Evolutionary conservation across 2,329 filamentous ascomycete species (phyloP).

Genomic region (Colletotrichum australisinense): DNA sequence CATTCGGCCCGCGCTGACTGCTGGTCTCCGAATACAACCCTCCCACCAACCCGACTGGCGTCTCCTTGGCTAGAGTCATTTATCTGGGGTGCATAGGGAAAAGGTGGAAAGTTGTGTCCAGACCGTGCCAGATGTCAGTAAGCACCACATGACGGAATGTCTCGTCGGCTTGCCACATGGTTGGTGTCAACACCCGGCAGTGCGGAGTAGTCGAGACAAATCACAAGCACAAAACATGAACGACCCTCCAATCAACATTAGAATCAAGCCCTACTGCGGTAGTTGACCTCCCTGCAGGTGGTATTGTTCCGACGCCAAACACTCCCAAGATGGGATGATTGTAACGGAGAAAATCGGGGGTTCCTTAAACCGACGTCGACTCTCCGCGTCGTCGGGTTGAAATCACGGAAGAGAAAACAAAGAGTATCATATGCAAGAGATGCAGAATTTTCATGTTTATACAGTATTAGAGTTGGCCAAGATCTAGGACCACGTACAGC

Average conservation of each 20-base stretch:
- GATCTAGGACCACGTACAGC: not conserved
- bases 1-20: conserved; percentile 5
- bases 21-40: conserved; percentile 3
- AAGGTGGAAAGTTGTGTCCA: not conserved
- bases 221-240: not conserved
- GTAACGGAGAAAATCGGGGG: not conserved
- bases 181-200: not conserved
- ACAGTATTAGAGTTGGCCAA: not conserved
- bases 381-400: not conserved
- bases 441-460: too few species aligned
- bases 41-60: not conserved
- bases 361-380: not conserved
- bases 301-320: not conserved
- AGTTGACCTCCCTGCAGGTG: not conserved
- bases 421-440: too few species aligned
- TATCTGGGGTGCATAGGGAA: not conserved
- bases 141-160: not conserved
- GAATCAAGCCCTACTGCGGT: not conserved
- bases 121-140: not conserved
- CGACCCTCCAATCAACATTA: not conserved
- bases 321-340: not conserved
- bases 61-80: not conserved
- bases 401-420: not conserved
- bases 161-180: not conserved
- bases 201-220: not conserved